Evolutionary conservation across 2,329 filamentous ascomycete species (phyloP).

Genomic region (Hypoxylon sp.): DNA sequence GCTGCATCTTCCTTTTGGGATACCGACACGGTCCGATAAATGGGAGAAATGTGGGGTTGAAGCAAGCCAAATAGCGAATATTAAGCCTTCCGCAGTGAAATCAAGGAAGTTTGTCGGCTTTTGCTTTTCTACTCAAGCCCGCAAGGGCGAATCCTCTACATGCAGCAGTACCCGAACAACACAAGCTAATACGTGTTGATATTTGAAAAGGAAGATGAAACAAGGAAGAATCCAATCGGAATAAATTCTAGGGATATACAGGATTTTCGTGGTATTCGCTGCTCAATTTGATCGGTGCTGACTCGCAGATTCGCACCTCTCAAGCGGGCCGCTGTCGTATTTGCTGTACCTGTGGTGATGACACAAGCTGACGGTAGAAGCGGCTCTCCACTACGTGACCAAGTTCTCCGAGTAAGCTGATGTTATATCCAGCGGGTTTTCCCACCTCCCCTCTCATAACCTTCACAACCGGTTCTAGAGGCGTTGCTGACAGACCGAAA

Average conservation of each 20-base stretch:
- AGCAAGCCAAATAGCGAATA: constrained; percentile 14
- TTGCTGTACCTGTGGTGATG: constrained; percentile 35
- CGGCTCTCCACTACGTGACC: constrained; percentile 41
- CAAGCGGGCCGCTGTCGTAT: constrained; percentile 39
- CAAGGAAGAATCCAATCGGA: constrained; percentile 35
- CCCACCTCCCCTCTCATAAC: constrained; percentile 24
- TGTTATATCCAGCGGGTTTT: constrained; percentile 43
- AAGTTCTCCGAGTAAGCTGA: constrained; percentile 40
- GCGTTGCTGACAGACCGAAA: constrained; percentile 24
- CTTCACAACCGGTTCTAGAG: constrained; percentile 24
- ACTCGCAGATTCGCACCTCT: constrained; percentile 44
- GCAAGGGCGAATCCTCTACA: constrained; percentile 27
- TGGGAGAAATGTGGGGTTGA: constrained; percentile 18
- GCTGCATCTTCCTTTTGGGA: constrained; percentile 26
- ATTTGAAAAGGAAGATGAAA: constrained; percentile 20
- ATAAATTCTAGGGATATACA: constrained; percentile 11
- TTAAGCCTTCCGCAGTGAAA: constrained; percentile 7
- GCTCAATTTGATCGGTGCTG: constrained; percentile 34
- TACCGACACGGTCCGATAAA: constrained; percentile 37
- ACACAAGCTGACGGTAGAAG: constrained; percentile 38
- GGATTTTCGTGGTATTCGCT: constrained; percentile 23
- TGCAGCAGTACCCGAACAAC: constrained; percentile 34
- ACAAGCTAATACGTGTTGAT: constrained; percentile 33
- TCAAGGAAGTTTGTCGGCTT: constrained; percentile 11
- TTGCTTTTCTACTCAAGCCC: constrained; percentile 21